Evolutionary conservation across 2,329 filamentous ascomycete genomes (phyloP), one percentile per base, ranked within the genome.

Genomic region (Dendrostoma leiphaemia): DNA sequence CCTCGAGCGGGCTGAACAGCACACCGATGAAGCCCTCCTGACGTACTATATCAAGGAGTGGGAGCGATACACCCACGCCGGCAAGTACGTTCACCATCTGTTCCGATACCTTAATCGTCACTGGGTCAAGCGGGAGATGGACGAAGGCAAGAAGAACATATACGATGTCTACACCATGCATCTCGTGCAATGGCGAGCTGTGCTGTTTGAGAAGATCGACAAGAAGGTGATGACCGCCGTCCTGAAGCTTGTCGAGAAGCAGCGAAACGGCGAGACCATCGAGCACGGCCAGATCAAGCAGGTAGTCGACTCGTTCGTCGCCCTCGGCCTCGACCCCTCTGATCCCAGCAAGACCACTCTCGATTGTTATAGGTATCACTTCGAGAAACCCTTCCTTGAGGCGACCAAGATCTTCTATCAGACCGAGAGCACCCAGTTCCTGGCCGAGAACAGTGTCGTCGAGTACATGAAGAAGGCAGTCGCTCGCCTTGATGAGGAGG

Each of bases 391-490:
- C 0, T 99, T 97, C 80, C 81, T 99, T 49, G 80, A 81, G 6
- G 90, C 91, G 3, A 99, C 94, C 9, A 84, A 83, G 63, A 75
- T 80, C 28, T 99, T 96, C 74, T 99, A 99, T 70, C 81, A 91
- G 63, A 86, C 88, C 43, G 95, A 99, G 70, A 97, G 94, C 19
- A 90, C 91, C 64, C 88, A 91, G 60, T 99, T 99, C 67, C 85
- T 99, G 31, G 90, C 91, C 10, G 93, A 97, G 71, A 99, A 99
- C 69, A 96, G 89, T 60, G 91, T 99, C 4, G 92, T 99, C 31
- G 94, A 99, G 68, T 99, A 97, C 74, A 97, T 99, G 94, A 97
- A 97, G 79, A 99, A 99, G 81, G 95, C 94, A 1, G 93, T 97
- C 73, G 74, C 84, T 38, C 86, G 94, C 29, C 74, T 99, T 57